Conservation (phyloP, 116 monocot genomes). For the Iris pallida region DNA sequence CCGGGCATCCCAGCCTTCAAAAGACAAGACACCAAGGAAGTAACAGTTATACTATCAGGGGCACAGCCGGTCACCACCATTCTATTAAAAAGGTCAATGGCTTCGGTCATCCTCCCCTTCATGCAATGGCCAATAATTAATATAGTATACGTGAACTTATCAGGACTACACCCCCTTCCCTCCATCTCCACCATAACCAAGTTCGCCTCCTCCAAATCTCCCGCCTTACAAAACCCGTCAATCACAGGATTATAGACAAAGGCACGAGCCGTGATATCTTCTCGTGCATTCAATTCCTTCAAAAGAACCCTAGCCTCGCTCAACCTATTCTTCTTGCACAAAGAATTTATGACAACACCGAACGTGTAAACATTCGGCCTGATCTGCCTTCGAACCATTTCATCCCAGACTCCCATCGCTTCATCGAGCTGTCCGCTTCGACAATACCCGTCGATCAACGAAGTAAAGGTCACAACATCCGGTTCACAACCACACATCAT, state of each 20-base stretch:
- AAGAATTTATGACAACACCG: constrained; percentile 47
- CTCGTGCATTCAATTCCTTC: constrained; percentile 37
- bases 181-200: constrained; percentile 45
- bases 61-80: constrained; percentile 41
- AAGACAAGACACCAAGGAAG: constrained; percentile 48
- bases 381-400: constrained; percentile 37
- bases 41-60: constrained; percentile 40
- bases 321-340: constrained; percentile 70
- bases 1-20: constrained; percentile 68
- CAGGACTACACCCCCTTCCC: constrained; percentile 50
- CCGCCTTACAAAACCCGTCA: constrained; percentile 69
- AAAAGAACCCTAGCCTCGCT: constrained; percentile 47
- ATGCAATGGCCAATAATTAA: constrained; percentile 86
- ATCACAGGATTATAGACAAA: constrained; percentile 80
- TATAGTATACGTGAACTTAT: constrained; percentile 75
- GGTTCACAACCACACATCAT: constrained; percentile 40
- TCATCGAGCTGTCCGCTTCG: constrained; percentile 45
- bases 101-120: constrained; percentile 68
- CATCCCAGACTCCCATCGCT: constrained; percentile 52
- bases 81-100: constrained; percentile 39
- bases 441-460: constrained; percentile 73
- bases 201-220: constrained; percentile 69
- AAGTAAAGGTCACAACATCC: constrained; percentile 68
- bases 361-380: constrained; percentile 67
- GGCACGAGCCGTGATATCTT: constrained; percentile 35